Base-by-base conservation (phyloP, 768 basidiomycete genomes). In the Tylopilus intermedius region DNA sequence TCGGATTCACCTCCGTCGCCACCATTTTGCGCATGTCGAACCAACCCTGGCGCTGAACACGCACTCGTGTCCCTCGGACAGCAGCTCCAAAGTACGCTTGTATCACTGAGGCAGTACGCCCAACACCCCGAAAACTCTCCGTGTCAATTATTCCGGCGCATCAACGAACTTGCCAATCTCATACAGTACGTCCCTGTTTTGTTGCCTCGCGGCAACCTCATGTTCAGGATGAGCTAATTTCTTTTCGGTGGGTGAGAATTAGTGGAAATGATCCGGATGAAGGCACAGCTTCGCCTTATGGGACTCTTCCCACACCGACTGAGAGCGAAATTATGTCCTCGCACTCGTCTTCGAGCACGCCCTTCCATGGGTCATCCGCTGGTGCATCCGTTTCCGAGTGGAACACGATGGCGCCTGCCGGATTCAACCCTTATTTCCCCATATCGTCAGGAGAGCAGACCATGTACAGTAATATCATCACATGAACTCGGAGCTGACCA, bases 341-440 rank as follows among this genome's bases (percentile, higher is more conserved):
- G n/a, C 73, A 75, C 54, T 75, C 75, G 49, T 69, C 74, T 45
- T 72, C 75, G 54, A 72, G 66, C 38, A 72, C 69, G 56, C 69
- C 69, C 53, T 72, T 72, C 72, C 72, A 66, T 67, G 69, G 58
- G 64, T 66, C 72, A 57, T 67, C 67, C 54, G 78, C 73, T 64
- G 77, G 79, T 60, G 75, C 69, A 53, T 59, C 80, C 50, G 78
- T 79, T 38, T 78, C 81, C 58, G 79, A 85, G 67, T 85, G 83
- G 84, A 79, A 74, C 58, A 73, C 78, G 52, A 73, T 83, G 64
- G 61, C 72, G 35, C 73, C 78, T 22, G 62, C 78, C 27, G 77
- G 79, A 30, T 87, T 84, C 69, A 85, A 83, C 50, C 75, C 86
- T 5, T 88, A 88, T 67, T 88, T 88, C 63, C 80, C 84, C 32